These are phyloP conservation scores for Rhynchospora pubera DNA, from an alignment of 176 grass and related monocot genomes.

Conservation along the genomic window DNA sequence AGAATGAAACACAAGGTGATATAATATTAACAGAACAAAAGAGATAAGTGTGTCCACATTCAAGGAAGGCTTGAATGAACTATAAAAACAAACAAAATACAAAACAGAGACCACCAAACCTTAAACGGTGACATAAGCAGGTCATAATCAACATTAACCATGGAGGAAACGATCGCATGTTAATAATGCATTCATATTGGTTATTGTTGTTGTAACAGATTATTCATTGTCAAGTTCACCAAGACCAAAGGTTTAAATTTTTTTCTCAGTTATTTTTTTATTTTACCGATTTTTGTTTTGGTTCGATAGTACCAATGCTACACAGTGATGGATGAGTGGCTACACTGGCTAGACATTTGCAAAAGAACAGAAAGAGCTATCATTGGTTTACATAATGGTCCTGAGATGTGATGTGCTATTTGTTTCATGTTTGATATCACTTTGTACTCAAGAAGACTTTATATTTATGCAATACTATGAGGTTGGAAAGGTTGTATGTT, in stretches of 20 bases:
- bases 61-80: not conserved
- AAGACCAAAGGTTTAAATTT: not conserved
- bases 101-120: not conserved
- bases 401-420: too few relatives aligned
- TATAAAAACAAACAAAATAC: not conserved
- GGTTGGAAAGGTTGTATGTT: too few relatives aligned
- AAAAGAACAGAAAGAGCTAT: too few relatives aligned
- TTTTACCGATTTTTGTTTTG: not conserved
- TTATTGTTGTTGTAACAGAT: not conserved
- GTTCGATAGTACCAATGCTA: too few relatives aligned
- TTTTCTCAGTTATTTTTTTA: not conserved
- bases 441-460: too few relatives aligned
- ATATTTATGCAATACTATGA: too few relatives aligned
- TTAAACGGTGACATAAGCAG: not conserved
- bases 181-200: not conserved
- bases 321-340: too few relatives aligned
- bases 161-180: not conserved
- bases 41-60: not conserved
- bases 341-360: too few relatives aligned
- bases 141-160: not conserved
- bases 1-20: not conserved
- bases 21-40: not conserved
- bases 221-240: not conserved
- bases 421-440: too few relatives aligned
- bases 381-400: too few relatives aligned